phyloP scores from a whole-genome alignment of 306 rosid genomes.

The Castanea sativa region DNA sequence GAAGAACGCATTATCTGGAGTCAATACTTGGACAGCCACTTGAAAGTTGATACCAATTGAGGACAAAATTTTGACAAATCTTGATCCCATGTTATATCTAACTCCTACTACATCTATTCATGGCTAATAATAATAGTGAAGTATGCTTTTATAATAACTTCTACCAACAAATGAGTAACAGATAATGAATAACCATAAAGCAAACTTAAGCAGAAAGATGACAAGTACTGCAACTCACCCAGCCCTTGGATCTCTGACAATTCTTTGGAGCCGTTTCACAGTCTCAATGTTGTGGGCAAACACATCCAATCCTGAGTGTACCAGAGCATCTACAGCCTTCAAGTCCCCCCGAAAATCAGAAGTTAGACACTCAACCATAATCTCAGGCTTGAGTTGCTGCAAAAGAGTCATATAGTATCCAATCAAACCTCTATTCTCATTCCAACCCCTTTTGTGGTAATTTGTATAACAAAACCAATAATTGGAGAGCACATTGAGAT shows the following conservation, averaged over 20 bases:
- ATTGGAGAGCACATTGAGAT: slow-evolving; percentile 8
- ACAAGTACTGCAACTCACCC: slow-evolving; percentile 55
- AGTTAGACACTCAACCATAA: slow-evolving; percentile 95
- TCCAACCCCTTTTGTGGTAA: neutral
- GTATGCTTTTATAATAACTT: neutral
- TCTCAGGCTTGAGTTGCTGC: slow-evolving; percentile 84
- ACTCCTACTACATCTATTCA: neutral
- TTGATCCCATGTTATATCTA: neutral
- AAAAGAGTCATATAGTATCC: slow-evolving; percentile 17
- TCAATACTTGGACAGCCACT: neutral
- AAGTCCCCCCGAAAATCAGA: slow-evolving; percentile 94
- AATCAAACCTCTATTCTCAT: neutral
- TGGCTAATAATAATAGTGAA: neutral
- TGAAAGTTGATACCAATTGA: neutral
- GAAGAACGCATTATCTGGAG: neutral
- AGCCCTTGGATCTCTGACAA: slow-evolving; percentile 97
- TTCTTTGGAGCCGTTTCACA: slow-evolving; percentile 89
- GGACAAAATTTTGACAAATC: neutral
- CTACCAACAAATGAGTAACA: neutral
- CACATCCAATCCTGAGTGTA: slow-evolving; percentile 85
- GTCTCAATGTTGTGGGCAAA: slow-evolving; percentile 97
- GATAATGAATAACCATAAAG: neutral
- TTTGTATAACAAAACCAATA: neutral
- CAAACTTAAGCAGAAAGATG: neutral
- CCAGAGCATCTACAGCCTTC: slow-evolving; percentile 71